Evolutionary conservation across 2,329 filamentous ascomycete genomes (phyloP).

Genomic region (Elsinoe australis): DNA sequence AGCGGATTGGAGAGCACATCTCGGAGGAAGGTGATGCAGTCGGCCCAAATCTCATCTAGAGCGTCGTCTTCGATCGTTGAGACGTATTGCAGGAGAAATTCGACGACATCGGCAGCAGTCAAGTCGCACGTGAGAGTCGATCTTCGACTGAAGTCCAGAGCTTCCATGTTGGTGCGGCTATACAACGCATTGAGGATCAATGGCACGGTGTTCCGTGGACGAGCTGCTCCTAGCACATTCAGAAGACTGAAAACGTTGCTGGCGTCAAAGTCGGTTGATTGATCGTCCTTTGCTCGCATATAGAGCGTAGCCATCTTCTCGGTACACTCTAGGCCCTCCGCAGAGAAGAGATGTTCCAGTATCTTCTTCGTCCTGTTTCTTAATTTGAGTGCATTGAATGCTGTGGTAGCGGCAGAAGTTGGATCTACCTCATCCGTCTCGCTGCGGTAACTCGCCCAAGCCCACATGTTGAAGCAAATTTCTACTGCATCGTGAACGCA

Average conservation of each 20-base stretch:
- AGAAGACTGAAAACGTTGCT: conserved; percentile 72
- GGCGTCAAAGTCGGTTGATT: conserved; percentile 44
- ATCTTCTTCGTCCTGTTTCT: conserved; percentile 80
- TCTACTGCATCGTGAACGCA: conserved; percentile 94
- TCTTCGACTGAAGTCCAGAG: conserved; percentile 69
- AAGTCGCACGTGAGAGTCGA: conserved; percentile 84
- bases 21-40: conserved; percentile 83
- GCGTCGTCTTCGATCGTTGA: conserved; percentile 89
- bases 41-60: conserved; percentile 95
- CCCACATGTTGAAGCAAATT: conserved; percentile 90
- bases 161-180: conserved; percentile 78
- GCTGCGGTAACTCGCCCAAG: conserved; percentile 67
- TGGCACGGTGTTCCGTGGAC: conserved; percentile 84
- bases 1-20: conserved; percentile 91
- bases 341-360: conserved; percentile 84
- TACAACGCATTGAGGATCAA: conserved; percentile 95
- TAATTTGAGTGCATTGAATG: conserved; percentile 87
- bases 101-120: conserved; percentile 72
- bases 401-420: conserved; percentile 64
- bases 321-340: conserved; percentile 85
- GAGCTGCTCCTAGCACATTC: conserved; percentile 82
- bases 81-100: conserved; percentile 86
- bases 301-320: conserved; percentile 86
- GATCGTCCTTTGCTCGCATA: conserved; percentile 46
- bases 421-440: conserved; percentile 53